These are phyloP conservation scores for Platismatia glauca DNA, from an alignment of 495 filamentous ascomycete species.

Conservation along the genomic window DNA sequence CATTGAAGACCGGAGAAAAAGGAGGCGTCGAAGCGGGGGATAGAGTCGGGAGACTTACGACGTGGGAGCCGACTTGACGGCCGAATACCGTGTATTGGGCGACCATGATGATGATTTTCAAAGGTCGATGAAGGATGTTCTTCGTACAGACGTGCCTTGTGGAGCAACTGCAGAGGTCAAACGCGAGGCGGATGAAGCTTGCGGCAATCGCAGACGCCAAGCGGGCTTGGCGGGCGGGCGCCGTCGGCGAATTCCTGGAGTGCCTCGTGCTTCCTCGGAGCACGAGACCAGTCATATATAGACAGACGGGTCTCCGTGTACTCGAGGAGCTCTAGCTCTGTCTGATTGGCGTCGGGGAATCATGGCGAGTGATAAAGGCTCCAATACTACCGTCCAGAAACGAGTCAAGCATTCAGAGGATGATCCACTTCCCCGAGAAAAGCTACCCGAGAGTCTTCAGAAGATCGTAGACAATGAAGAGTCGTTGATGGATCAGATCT, in stretches of 20 bases:
- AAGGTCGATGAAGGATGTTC: conserved; percentile 33
- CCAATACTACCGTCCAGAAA: conserved; percentile 13
- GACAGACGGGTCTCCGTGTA: not conserved
- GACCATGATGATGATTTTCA: conserved; percentile 62
- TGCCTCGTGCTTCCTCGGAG: not conserved
- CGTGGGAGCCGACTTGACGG: conserved; percentile 86
- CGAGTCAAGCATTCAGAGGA: conserved; percentile 6
- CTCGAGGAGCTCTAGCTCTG: not conserved
- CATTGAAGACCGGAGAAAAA: conserved; percentile 5
- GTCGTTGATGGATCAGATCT: conserved; percentile 66
- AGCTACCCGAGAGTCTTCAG: conserved; percentile 62
- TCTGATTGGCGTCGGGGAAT: not conserved
- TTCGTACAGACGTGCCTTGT: conserved; percentile 27
- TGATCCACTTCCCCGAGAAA: conserved; percentile 36
- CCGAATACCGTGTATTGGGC: conserved; percentile 76
- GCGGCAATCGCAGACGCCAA: conserved; percentile 9
- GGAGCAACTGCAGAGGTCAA: conserved; percentile 26
- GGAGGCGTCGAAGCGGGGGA: not conserved
- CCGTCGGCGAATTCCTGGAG: not conserved
- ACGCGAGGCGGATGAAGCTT: not conserved
- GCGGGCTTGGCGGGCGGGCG: conserved; percentile 34
- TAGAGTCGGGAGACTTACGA: conserved; percentile 50
- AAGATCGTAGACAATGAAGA: conserved; percentile 70
- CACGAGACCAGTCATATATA: not conserved
- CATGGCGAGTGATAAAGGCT: conserved; percentile 17